Evolutionary conservation across 805 yeast genomes (phyloP).

Genomic region (Yarrowia phangngaensis): DNA sequence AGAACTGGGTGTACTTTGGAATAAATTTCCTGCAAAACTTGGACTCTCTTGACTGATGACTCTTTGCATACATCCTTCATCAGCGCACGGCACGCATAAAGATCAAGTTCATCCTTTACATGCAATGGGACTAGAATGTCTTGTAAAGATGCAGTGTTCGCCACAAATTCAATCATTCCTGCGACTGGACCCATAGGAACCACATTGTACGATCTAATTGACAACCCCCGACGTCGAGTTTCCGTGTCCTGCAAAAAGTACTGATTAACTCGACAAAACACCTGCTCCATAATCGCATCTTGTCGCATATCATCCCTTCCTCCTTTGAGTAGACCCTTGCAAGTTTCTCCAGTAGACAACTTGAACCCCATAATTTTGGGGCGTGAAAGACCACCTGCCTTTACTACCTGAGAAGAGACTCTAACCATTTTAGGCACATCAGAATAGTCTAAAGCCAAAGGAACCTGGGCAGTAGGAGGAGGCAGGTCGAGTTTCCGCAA

Average conservation of each 20-base stretch:
- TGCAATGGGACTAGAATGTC: slow-evolving; percentile 70
- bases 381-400: slow-evolving; percentile 85
- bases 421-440: slow-evolving; percentile 47
- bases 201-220: slow-evolving; percentile 80
- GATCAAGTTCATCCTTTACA: slow-evolving; percentile 43
- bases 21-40: slow-evolving; percentile 47
- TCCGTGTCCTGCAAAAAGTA: slow-evolving; percentile 55
- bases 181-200: slow-evolving; percentile 83
- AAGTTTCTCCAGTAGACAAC: slow-evolving; percentile 56
- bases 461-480: slow-evolving; percentile 56
- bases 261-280: slow-evolving; percentile 77
- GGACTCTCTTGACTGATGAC: slow-evolving; percentile 32
- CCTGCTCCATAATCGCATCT: slow-evolving; percentile 97
- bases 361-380: slow-evolving; percentile 70
- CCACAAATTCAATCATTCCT: slow-evolving; percentile 88
- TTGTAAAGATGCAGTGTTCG: slow-evolving; percentile 64
- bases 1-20: slow-evolving; percentile 60
- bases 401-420: slow-evolving; percentile 47
- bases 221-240: slow-evolving; percentile 54
- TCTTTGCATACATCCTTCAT: slow-evolving; percentile 43
- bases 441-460: slow-evolving; percentile 40
- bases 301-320: slow-evolving; percentile 91
- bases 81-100: slow-evolving; percentile 35
- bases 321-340: slow-evolving; percentile 67
- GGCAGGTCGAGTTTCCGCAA: slow-evolving; percentile 45